A percentile compares a stretch with the other conserved stretches of the same genome.
These are phyloP conservation scores for Trichaptum fuscoviolaceum DNA, from an alignment of 768 basidiomycete species.

Conservation along the genomic window DNA sequence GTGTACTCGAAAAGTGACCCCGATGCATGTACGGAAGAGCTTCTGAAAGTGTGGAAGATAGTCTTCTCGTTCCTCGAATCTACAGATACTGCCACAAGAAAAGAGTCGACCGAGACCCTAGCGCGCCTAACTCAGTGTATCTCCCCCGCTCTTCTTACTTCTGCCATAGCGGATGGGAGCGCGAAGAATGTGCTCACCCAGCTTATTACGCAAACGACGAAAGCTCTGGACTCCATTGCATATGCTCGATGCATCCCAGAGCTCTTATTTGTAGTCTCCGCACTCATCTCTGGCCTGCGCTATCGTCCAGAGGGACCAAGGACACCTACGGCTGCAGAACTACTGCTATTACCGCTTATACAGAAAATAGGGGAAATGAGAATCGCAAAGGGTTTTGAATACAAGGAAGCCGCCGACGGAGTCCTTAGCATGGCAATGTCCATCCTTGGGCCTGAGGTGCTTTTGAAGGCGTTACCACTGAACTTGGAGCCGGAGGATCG, in stretches of 20 bases:
- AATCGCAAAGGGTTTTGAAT: conserved; percentile 77
- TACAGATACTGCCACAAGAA: conserved; percentile 51
- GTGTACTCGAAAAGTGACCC: conserved; percentile 51
- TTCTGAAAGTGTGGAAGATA: conserved; percentile 66
- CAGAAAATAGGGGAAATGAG: conserved; percentile 69
- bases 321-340: conserved; percentile 58
- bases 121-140: conserved; percentile 65
- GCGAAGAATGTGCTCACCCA: conserved; percentile 52
- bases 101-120: conserved; percentile 59
- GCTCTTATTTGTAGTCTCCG: conserved; percentile 65
- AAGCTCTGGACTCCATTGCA: conserved; percentile 66
- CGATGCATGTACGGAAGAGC: conserved; percentile 45
- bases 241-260: conserved; percentile 77
- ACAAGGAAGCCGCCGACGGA: conserved; percentile 81
- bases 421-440: conserved; percentile 78
- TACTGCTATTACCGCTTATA: conserved; percentile 64
- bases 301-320: conserved; percentile 36
- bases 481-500: conserved; percentile 79
- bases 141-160: conserved; percentile 51
- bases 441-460: conserved; percentile 75
- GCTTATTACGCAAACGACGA: conserved; percentile 57
- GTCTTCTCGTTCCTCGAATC: conserved; percentile 79
- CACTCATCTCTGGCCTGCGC: conserved; percentile 60
- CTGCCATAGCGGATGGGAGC: conserved; percentile 39
- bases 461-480: conserved; percentile 72